These are phyloP conservation scores for Syzygium jambos DNA, from an alignment of 345 rosid genomes.

Conservation along the genomic window DNA sequence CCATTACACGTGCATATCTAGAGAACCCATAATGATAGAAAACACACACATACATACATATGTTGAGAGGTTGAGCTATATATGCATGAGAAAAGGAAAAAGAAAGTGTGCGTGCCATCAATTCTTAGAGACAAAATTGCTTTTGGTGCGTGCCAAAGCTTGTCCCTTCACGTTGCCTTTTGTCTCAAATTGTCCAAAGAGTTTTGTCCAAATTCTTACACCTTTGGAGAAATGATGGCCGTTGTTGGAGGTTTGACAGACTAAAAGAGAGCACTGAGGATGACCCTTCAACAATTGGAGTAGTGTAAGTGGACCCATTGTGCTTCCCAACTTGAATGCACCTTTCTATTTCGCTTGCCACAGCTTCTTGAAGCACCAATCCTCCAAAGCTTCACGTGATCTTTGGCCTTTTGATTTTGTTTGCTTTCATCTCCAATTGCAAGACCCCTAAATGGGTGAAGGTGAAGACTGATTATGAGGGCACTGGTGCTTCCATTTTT, in stretches of 20 bases:
- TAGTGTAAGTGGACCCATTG: conserved; percentile 40
- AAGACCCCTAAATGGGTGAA: background rate
- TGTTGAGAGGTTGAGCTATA: background rate
- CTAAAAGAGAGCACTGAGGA: conserved; percentile 39
- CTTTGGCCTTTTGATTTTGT: background rate
- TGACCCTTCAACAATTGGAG: conserved; percentile 53
- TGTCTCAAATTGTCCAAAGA: conserved; percentile 15
- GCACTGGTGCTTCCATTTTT: background rate
- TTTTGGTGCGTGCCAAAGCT: conserved; percentile 23
- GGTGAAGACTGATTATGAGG: background rate
- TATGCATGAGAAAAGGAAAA: background rate
- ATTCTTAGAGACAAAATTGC: conserved; percentile 3
- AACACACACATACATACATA: background rate
- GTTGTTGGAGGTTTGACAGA: conserved; percentile 27
- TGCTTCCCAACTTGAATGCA: conserved; percentile 46
- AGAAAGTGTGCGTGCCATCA: background rate
- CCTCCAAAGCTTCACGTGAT: conserved; percentile 20
- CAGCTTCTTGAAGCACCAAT: conserved; percentile 14
- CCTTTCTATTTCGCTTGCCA: conserved; percentile 27
- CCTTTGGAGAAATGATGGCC: conserved; percentile 18
- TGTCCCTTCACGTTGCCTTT: conserved; percentile 22
- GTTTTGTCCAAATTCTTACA: background rate
- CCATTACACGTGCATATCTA: conserved; percentile 1
- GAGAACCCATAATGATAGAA: background rate
- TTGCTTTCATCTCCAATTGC: conserved; percentile 13